Evolutionary conservation across 2,329 filamentous ascomycete genomes (phyloP).

Genomic region (Canariomyces notabilis): DNA sequence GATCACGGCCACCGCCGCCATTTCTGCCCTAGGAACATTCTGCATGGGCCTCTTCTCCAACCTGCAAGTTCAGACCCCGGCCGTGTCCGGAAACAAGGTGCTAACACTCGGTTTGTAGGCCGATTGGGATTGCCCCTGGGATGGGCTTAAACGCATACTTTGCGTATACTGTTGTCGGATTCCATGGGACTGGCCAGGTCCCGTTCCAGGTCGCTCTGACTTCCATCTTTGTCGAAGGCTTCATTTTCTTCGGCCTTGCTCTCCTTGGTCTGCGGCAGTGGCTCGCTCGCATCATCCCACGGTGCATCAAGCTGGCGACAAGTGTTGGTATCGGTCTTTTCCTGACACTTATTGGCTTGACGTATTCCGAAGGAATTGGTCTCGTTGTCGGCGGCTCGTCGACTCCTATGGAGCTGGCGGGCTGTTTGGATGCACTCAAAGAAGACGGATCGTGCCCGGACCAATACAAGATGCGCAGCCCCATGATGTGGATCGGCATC

Average conservation of each 20-base stretch:
- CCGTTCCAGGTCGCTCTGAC: conserved; percentile 73
- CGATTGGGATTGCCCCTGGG: conserved; percentile 66
- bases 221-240: conserved; percentile 83
- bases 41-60: conserved; percentile 81
- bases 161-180: conserved; percentile 74
- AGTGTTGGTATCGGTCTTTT: conserved; percentile 84
- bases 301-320: conserved; percentile 80
- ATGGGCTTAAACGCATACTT: conserved; percentile 89
- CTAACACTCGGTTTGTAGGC: conserved; percentile 30
- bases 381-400: conserved; percentile 62
- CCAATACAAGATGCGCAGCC: conserved; percentile 71
- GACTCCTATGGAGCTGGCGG: conserved; percentile 70
- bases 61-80: conserved; percentile 41
- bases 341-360: conserved; percentile 68
- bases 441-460: conserved; percentile 55
- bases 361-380: conserved; percentile 78
- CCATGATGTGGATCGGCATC: conserved; percentile 82
- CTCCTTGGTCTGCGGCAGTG: conserved; percentile 79
- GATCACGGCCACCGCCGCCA: conserved; percentile 80
- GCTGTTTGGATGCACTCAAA: conserved; percentile 50
- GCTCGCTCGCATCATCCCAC: conserved; percentile 77
- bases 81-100: not conserved
- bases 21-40: conserved; percentile 73
- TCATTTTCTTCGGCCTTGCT: conserved; percentile 76
- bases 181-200: conserved; percentile 66